Conservation (phyloP, 352 stramenopile species). For the Globisporangium cystogenes region DNA sequence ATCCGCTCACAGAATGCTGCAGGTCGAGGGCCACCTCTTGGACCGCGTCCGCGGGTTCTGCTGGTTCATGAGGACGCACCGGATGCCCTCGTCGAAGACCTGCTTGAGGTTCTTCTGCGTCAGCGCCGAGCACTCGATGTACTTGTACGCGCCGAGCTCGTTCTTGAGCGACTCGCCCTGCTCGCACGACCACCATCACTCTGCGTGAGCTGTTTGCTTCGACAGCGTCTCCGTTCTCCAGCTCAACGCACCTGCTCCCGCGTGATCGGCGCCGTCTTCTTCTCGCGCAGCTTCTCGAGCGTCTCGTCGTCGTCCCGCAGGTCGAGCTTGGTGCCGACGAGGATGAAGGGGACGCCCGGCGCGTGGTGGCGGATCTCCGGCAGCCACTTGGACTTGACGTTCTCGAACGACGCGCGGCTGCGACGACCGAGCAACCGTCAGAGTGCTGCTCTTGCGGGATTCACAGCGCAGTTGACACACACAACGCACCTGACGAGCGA, state of each 20-base stretch:
- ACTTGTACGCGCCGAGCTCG: slow-evolving; percentile 88
- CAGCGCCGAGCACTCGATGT: slow-evolving; percentile 92
- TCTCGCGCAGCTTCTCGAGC: slow-evolving; percentile 85
- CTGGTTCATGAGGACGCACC: slow-evolving; percentile 81
- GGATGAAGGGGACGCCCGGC: slow-evolving; percentile 91
- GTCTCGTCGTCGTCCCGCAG: slow-evolving; percentile 88
- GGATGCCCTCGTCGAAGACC: slow-evolving; percentile 93
- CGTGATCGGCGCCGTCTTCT: slow-evolving; percentile 70
- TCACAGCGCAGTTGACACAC: too few relatives aligned
- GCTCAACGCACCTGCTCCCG: slow-evolving; percentile 50
- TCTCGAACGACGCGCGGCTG: slow-evolving; percentile 92
- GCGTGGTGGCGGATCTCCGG: slow-evolving; percentile 88
- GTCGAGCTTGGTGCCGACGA: slow-evolving; percentile 95
- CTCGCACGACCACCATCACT: neutral
- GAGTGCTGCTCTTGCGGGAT: too few relatives aligned
- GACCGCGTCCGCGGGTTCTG: slow-evolving; percentile 56
- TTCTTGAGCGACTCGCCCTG: slow-evolving; percentile 86
- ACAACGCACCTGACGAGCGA: slow-evolving; percentile 80
- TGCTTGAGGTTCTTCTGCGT: slow-evolving; percentile 93
- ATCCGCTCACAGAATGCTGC: slow-evolving; percentile 69
- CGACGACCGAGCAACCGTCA: neutral
- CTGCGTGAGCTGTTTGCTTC: too few relatives aligned
- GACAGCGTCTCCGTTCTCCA: too few relatives aligned
- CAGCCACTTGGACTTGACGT: slow-evolving; percentile 94
- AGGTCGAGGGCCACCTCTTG: slow-evolving; percentile 38